Evolutionary conservation across 805 yeast species (phyloP), one percentile per base, ranked within the genome.

Genomic region (Starmera pachycereana): DNA sequence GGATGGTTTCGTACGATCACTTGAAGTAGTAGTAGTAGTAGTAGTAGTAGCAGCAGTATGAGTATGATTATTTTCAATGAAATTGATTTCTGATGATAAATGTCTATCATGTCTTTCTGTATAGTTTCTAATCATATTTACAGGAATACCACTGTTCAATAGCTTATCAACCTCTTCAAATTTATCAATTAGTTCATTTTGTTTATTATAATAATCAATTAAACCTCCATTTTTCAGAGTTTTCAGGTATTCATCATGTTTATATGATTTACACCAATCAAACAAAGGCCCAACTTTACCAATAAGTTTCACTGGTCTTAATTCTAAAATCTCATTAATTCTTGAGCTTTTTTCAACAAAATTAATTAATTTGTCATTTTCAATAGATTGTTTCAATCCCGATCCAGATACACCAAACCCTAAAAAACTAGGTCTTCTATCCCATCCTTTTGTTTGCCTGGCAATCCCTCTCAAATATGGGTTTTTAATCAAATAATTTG

Each of bases 111-210:
- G 45, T 40, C 58, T 40, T 38, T 53, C 45, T 37, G 46, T 34
- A 49, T 83, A 82, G 38, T 72, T 76, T 36, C 72, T 65, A 38
- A 84, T 66, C 78, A 83, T 78, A 35, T 71, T 65, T 43, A 70
- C 68, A 47, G 78, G 83, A 42, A 83, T 69, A 1, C 88, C 88
- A 4, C 85, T 73, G 51, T 81, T 92, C 36, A 83, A 63, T 38
- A 82, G 62, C 38, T 65, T 62, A 53, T 83, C 94, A 22, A 83
- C 74, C 42, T 74, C 81, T 31, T 57, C 56, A 50, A 72, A 80
- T 39, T 74, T 63, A 19, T 68, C 72, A 39, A 82, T 74, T 39
- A 77, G 53, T 33, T 66, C 73, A 54, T 83, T 83, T 57, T 82
- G 90, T 3, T 60, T 53, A 33, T 58, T 56, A 57, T 84, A 83